phyloP scores from a whole-genome alignment of 305 asterid species.

The Andrographis paniculata region DNA sequence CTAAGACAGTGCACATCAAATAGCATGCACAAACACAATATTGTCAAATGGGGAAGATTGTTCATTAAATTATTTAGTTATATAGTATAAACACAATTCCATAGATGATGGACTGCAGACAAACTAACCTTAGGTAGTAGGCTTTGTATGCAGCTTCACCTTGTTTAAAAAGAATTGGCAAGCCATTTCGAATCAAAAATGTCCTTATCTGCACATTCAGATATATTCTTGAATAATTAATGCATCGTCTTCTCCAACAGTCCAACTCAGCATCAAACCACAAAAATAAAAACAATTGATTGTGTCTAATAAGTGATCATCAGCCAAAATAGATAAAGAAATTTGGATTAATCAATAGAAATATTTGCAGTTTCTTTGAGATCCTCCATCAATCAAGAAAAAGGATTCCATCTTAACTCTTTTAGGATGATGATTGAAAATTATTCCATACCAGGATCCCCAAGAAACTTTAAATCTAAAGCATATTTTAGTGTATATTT shows the following conservation, averaged over 20 bases:
- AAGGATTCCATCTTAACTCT: too few species aligned
- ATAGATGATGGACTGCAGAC: slow-evolving; percentile 9
- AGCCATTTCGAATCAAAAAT: slow-evolving; percentile 91
- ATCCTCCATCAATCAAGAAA: too few species aligned
- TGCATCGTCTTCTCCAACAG: not conserved
- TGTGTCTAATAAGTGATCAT: slow-evolving; percentile 5
- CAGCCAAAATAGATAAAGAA: slow-evolving; percentile 6
- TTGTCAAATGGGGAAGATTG: not conserved
- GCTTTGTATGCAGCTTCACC: slow-evolving; percentile 90
- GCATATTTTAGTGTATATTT: too few species aligned
- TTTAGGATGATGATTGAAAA: not conserved
- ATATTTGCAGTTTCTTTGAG: too few species aligned
- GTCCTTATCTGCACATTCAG: slow-evolving; percentile 68
- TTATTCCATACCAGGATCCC: slow-evolving; percentile 5
- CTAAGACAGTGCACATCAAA: too few species aligned
- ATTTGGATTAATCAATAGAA: not conserved
- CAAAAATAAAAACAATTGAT: slow-evolving; percentile 1
- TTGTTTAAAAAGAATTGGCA: slow-evolving; percentile 80
- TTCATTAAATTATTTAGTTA: slow-evolving; percentile 3
- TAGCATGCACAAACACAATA: slow-evolving; percentile 3
- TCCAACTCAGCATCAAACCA: not conserved
- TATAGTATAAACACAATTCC: slow-evolving; percentile 1
- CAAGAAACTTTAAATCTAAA: not conserved
- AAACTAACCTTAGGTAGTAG: slow-evolving; percentile 74
- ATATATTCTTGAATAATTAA: not conserved